Evolutionary conservation across 805 yeast species (phyloP).

Genomic region (Pichia deserticola): DNA sequence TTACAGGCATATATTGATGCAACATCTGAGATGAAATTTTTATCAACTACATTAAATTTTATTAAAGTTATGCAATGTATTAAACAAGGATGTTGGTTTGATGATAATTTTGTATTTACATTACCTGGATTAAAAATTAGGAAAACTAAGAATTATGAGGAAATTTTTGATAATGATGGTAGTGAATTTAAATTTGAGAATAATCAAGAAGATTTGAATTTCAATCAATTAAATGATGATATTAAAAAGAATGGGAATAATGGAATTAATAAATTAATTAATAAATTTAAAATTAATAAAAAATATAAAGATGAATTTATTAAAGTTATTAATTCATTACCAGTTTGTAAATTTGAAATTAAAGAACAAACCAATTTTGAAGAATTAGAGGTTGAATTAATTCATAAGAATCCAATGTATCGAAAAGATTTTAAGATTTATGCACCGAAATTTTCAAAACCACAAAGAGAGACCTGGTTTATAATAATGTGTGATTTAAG

Average conservation of each 20-base stretch:
- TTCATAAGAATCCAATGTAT: conserved; percentile 44
- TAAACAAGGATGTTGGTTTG: conserved; percentile 85
- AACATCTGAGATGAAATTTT: conserved; percentile 74
- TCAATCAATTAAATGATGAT: not conserved
- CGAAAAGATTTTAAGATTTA: conserved; percentile 59
- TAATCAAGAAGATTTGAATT: not conserved
- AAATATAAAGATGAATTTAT: conserved; percentile 41
- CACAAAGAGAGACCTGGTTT: conserved; percentile 93
- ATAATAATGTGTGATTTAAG: conserved; percentile 48
- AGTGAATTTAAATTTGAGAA: conserved; percentile 12
- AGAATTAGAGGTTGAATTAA: conserved; percentile 38
- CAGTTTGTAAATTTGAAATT: conserved; percentile 45
- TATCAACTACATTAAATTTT: conserved; percentile 51
- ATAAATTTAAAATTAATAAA: conserved; percentile 34
- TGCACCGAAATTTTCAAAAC: conserved; percentile 79
- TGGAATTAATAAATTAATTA: conserved; percentile 30
- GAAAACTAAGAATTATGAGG: conserved; percentile 14
- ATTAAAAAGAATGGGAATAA: conserved; percentile 17
- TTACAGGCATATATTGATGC: conserved; percentile 89
- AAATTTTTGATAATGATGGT: conserved; percentile 28
- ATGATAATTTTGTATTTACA: conserved; percentile 56
- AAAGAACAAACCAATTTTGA: conserved; percentile 27
- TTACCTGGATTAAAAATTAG: conserved; percentile 41
- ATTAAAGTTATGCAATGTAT: conserved; percentile 74
- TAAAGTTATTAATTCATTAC: conserved; percentile 48